Evolutionary conservation across 768 basidiomycete genomes (phyloP), one percentile per base, ranked within the genome.

Genomic region (Calocera viscosa): DNA sequence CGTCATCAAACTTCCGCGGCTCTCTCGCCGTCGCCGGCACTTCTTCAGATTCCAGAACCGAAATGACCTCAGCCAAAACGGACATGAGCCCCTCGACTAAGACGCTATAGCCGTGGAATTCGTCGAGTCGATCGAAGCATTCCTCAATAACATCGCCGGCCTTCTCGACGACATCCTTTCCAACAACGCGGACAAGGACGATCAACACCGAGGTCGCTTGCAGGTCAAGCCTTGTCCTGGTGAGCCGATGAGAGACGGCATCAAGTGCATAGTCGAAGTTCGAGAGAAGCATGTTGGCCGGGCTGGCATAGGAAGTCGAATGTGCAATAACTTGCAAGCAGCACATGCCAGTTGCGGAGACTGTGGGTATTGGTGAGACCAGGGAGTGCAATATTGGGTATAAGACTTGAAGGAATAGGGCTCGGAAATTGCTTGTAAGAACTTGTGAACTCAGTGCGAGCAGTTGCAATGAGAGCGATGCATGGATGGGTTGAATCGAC

Each of bases 181-280:
- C 95, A 7, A 95, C 90, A 14, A 98, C 80, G 10, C 89, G 86
- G 67, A 98, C 83, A 73, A 97, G 85, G 30, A 94, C 78, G 16
- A 85, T 83, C 24, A 99, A 80, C 5, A 98, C 94, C 69, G 90
- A 88, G 10, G 94, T 90, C 0, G 95, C 95, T 35, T 90, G 86
- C 1, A 90, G 81, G 69, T 95, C 92, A 11, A 98, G 81, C 82
- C 89, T 87, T 68, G 88, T 82, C 19, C 84, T 83, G 12, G 87
- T 86, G 28, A 99, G 81, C 30, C 90, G 84, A 24, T 91, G 87
- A 1, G 92, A 90, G 17, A 95, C 87, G 1, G 89, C 85, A 71
- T 97, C 93, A 66, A 99, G 84, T 10, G 92, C 89, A 73, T 99
- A 98, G 76, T 99, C 95, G 70, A 95, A 95, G 75, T 99, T 96